Base-by-base conservation (phyloP, 306 rosid species). In the Quercus cerris region DNA sequence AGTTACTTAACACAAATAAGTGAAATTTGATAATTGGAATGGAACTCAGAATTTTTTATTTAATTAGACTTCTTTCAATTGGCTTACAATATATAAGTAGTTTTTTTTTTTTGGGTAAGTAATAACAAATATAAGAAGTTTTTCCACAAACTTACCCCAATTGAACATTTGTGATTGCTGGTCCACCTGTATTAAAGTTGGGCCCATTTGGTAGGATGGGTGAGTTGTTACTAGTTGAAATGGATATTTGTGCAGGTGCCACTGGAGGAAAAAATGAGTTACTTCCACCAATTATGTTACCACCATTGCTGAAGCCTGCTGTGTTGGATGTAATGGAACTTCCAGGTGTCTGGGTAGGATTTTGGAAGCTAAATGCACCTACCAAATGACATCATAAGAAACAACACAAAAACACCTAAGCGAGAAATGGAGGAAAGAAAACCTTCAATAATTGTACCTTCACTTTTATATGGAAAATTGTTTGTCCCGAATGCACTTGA, bases 121-220 rank as follows among this genome's bases (percentile, higher is more conserved):
- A 41, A 41, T 41, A 41, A 41, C 46, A 31, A 15, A 70, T 28
- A 81, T 62, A 55, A 82, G 13, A 28, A 54, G 11, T 38, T 72
- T 27, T 68, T 62, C 56, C 15, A 79, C 9, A 77, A 51, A 87
- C 97, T 94, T 87, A 94, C 98, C 23, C 46, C 56, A 66, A 78
- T 51, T 80, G 86, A 58, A 84, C 80, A 74, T 84, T 84, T 61
- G 88, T 44, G 67, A 59, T 74, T 52, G 78, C 83, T 59, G 76
- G 89, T 81, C 83, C 80, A 84, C 38, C 63, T 28, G 78, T 56
- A 73, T 64, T 59, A 18, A 81, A 73, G 82, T 68, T 84, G 57
- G 76, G 69, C 56, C 75, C 83, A 70, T 72, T 81, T 82, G 76
- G 46, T 13, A 73, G 56, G 62, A 22, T 6, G 12, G 81, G 59